Evolutionary conservation across 805 yeast species (phyloP), one percentile per base, ranked within the genome.

Genomic region (Monosporozyma aerobia): DNA sequence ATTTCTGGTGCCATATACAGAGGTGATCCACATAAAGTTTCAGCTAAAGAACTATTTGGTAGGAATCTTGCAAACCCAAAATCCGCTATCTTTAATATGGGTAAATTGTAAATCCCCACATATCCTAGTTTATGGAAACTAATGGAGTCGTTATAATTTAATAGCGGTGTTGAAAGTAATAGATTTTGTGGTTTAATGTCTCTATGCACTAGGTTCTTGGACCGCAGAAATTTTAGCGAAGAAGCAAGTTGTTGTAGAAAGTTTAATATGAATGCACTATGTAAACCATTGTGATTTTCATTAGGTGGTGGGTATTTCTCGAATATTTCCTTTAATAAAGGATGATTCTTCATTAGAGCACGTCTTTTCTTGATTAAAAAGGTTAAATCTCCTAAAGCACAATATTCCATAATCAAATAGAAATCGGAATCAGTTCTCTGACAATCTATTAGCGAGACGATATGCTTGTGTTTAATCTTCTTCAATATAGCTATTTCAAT

Each of bases 1-100:
- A 94, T 94, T 70, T 94, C 99, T 0, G 99, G 99, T 0, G 99
- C 99, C 99, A 94, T 94, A 70, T 94, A 94, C 45, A 94, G 77
- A 3, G 99, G 99, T 10, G 96, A 88, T 1, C 99, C 99, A 75
- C 99, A 94, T 59, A 94, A 74, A 1, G 99, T 94, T 66, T 94
- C 99, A 1, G 98, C 98, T 80, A 94, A 76, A 1, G 96, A 84
- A 1, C 97, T 86, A 49, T 87, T 82, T 6, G 99, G 99, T 61
- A 94, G 75, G 64, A 90, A 87, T 56, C 98, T 77, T 5, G 99
- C 99, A 72, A 94, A 94, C 0, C 99, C 99, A 70, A 94, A 94
- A 72, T 94, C 99, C 11, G 99, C 99, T 55, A 94, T 83, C 68
- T 92, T 92, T 57, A 94, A 75, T 9, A 90, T 78, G 1, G 99